These are phyloP conservation scores for Lenzites betulinus DNA, from an alignment of 768 basidiomycete species.

Conservation along the genomic window DNA sequence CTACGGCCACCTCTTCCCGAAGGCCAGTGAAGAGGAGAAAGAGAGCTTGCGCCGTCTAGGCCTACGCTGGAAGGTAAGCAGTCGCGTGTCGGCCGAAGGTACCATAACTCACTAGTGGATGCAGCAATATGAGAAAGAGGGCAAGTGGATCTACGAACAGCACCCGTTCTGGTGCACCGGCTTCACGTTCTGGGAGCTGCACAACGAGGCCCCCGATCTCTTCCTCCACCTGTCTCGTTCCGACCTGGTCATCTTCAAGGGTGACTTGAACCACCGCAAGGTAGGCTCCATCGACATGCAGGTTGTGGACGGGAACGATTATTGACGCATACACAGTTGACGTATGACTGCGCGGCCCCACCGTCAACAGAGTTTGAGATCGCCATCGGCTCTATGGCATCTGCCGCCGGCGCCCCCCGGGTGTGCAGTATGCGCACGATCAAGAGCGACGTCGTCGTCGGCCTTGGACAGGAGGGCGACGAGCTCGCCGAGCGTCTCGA, in stretches of 20 bases:
- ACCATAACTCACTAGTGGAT: slow-evolving; percentile 3
- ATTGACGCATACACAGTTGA: slow-evolving; percentile 40
- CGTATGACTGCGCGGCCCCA: slow-evolving; percentile 85
- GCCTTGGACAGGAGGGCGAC: slow-evolving; percentile 70
- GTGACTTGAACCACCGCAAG: slow-evolving; percentile 92
- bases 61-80: slow-evolving; percentile 79
- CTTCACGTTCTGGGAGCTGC: slow-evolving; percentile 90
- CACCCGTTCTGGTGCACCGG: slow-evolving; percentile 97
- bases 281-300: slow-evolving; percentile 4
- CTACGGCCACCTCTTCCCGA: slow-evolving; percentile 91
- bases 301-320: background rate
- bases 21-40: slow-evolving; percentile 75
- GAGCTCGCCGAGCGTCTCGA: slow-evolving; percentile 77
- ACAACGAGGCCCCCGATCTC: slow-evolving; percentile 82
- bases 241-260: slow-evolving; percentile 93
- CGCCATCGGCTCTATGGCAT: slow-evolving; percentile 93
- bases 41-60: slow-evolving; percentile 82
- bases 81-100: background rate
- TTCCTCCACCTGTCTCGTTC: slow-evolving; percentile 90
- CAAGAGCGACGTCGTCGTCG: slow-evolving; percentile 95
- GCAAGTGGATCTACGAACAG: slow-evolving; percentile 93
- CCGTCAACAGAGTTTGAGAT: slow-evolving; percentile 86
- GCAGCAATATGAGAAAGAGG: slow-evolving; percentile 89
- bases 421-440: slow-evolving; percentile 87
- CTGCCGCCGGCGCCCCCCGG: slow-evolving; percentile 82